Conservation (phyloP, 1,284 basidiomycete species). For the Cronartium quercuum region DNA sequence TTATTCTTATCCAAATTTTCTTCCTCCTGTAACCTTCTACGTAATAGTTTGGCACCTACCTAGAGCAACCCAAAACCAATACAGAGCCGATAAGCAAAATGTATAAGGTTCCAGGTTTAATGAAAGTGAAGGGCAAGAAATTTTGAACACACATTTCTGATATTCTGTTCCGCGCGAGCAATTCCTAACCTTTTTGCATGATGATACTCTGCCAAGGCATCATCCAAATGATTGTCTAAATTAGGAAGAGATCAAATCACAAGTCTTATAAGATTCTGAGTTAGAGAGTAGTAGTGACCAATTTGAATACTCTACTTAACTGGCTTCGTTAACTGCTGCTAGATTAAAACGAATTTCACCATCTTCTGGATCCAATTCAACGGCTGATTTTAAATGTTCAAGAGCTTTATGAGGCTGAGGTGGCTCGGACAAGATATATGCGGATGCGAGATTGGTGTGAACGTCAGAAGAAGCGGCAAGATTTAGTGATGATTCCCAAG, state of each 20-base stretch:
- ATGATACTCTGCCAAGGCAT: slow-evolving; percentile 30
- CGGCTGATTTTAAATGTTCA: slow-evolving; percentile 28
- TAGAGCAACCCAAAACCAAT: not conserved
- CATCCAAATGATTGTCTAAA: slow-evolving; percentile 26
- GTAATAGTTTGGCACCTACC: slow-evolving; percentile 33
- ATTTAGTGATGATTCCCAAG: slow-evolving; percentile 13
- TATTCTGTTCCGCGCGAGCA: slow-evolving; percentile 30
- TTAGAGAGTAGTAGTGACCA: not conserved
- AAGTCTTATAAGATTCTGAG: not conserved
- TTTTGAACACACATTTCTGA: slow-evolving; percentile 17
- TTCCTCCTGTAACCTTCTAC: slow-evolving; percentile 29
- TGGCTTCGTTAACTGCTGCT: slow-evolving; percentile 35
- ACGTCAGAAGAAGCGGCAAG: slow-evolving; percentile 19
- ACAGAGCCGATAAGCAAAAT: not conserved
- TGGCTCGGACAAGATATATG: slow-evolving; percentile 33
- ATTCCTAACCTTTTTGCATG: slow-evolving; percentile 23
- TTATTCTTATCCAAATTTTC: not conserved
- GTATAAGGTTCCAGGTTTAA: not conserved
- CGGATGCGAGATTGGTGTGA: slow-evolving; percentile 36
- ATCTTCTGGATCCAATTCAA: slow-evolving; percentile 29
- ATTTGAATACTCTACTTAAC: slow-evolving; percentile 5
- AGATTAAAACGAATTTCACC: slow-evolving; percentile 37
- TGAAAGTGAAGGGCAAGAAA: not conserved
- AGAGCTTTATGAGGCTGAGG: slow-evolving; percentile 35
- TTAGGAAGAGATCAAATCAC: not conserved